Evolutionary conservation across 192 early-diverging fungal species (phyloP).

Genomic region (Radiomyces spectabilis): DNA sequence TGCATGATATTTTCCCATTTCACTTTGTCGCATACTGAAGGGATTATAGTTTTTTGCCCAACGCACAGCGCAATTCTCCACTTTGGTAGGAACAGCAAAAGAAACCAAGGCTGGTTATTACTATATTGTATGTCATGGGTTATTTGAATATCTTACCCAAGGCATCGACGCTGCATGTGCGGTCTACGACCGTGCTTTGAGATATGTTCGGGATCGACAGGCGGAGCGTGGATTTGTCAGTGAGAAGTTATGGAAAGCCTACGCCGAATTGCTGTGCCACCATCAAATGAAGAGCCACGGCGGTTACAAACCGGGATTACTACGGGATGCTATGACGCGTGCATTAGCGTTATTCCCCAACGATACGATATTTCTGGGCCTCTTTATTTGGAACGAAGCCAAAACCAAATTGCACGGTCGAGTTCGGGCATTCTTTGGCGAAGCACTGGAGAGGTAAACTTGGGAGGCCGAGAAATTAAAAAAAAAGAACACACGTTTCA

Average conservation of each 20-base stretch:
- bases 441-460: conserved; percentile 32
- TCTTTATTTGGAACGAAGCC: conserved; percentile 56
- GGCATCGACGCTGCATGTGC: conserved; percentile 25
- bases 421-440: conserved; percentile 36
- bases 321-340: conserved; percentile 34
- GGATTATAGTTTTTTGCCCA: conserved; percentile 31
- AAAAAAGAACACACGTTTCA: neutral
- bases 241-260: conserved; percentile 30
- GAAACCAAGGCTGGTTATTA: conserved; percentile 25
- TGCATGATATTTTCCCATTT: too few species aligned
- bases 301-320: conserved; percentile 28
- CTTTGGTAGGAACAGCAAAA: conserved; percentile 6
- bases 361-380: conserved; percentile 43
- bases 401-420: conserved; percentile 51
- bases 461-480: neutral
- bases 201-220: conserved; percentile 6
- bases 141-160: conserved; percentile 36
- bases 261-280: conserved; percentile 28
- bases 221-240: conserved; percentile 18
- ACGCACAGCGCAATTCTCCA: conserved; percentile 31
- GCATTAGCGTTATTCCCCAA: conserved; percentile 44
- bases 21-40: neutral
- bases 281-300: conserved; percentile 6
- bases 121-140: conserved; percentile 31
- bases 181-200: conserved; percentile 30